These are phyloP conservation scores for Lipomyces sp. DNA, from an alignment of 805 yeast genomes.

Conservation along the genomic window DNA sequence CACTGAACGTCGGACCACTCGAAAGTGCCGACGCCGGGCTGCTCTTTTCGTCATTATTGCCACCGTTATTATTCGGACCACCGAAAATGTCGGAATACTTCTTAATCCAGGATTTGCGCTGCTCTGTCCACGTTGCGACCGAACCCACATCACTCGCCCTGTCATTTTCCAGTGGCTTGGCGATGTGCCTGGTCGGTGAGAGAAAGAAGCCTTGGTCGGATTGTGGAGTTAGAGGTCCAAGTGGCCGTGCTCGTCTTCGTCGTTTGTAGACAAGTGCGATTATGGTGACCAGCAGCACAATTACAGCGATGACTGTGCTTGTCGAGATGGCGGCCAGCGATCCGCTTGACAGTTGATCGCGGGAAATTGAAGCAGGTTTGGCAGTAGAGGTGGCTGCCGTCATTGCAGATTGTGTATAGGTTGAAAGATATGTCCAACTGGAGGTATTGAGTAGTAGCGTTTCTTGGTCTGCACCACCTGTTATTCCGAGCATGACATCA, in stretches of 20 bases:
- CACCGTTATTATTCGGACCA: not conserved
- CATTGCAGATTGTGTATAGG: conserved; percentile 18
- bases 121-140: conserved; percentile 29
- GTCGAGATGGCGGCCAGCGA: conserved; percentile 55
- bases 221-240: conserved; percentile 32
- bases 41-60: not conserved
- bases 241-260: conserved; percentile 35
- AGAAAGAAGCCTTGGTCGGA: conserved; percentile 29
- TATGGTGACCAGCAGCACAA: conserved; percentile 46
- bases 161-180: conserved; percentile 12
- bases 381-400: conserved; percentile 34
- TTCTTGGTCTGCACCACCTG: conserved; percentile 13
- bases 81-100: conserved; percentile 13
- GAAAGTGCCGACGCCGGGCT: not conserved
- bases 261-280: conserved; percentile 43
- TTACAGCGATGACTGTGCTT: conserved; percentile 50
- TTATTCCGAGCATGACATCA: conserved; percentile 40
- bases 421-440: conserved; percentile 22
- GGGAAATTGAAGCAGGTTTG: conserved; percentile 5
- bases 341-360: conserved; percentile 42
- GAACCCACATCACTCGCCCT: conserved; percentile 12
- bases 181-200: conserved; percentile 16
- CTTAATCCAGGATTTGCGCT: conserved; percentile 23
- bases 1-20: not conserved
- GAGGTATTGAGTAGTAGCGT: conserved; percentile 26